Percentiles rank a stretch among this genome's conserved stretches.
phyloP scores from a whole-genome alignment of 2,329 filamentous ascomycete species.

The Incumbomyces delicatus region DNA sequence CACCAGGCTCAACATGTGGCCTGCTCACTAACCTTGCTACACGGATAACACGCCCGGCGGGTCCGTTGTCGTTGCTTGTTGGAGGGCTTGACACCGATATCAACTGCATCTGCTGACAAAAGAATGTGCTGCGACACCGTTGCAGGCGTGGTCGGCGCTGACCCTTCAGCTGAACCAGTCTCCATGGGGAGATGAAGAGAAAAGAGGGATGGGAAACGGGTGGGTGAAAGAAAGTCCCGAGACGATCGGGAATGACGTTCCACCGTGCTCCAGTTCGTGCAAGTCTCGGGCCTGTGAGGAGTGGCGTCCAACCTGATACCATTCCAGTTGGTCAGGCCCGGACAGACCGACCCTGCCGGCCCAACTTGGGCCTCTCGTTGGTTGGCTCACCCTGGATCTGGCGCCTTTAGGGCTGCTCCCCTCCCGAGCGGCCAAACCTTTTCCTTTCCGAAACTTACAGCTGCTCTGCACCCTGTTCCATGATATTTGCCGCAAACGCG shows the following conservation, averaged over 20 bases:
- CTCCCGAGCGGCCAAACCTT: conserved; percentile 1
- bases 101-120: background rate
- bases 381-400: background rate
- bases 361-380: background rate
- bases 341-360: background rate
- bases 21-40: conserved; percentile 8
- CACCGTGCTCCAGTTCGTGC: background rate
- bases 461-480: background rate
- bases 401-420: background rate
- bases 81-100: background rate
- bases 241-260: conserved; percentile 2
- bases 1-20: too few relatives aligned
- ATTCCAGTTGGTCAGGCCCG: conserved; percentile 3
- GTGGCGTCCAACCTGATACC: background rate
- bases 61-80: conserved; percentile 6
- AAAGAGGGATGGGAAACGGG: background rate
- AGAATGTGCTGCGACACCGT: conserved; percentile 3
- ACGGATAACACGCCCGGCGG: conserved; percentile 9
- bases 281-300: background rate
- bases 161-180: conserved; percentile 3
- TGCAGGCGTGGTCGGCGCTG: conserved; percentile 4
- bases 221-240: conserved; percentile 2
- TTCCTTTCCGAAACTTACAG: conserved; percentile 2
- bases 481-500: too few relatives aligned
- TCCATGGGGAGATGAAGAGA: background rate